These are phyloP conservation scores for Saccharomycopsis amapae DNA, from an alignment of 805 yeast genomes.

Conservation along the genomic window DNA sequence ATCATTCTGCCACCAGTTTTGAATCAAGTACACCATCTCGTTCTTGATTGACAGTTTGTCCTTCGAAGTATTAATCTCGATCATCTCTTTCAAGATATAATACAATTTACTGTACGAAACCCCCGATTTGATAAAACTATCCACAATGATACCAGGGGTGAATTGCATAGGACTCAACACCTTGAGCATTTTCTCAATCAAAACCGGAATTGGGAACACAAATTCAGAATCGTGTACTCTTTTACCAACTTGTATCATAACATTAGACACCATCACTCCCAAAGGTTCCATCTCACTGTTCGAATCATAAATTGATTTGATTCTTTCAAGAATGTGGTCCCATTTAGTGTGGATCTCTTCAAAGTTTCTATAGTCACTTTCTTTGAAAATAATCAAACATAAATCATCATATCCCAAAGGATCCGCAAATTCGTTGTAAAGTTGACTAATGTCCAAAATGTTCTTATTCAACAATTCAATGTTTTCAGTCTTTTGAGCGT, in stretches of 20 bases:
- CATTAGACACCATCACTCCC: slow-evolving; percentile 12
- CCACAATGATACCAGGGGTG: slow-evolving; percentile 51
- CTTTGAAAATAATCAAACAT: slow-evolving; percentile 68
- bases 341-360: slow-evolving; percentile 80
- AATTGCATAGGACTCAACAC: slow-evolving; percentile 28
- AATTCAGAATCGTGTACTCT: slow-evolving; percentile 61
- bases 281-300: slow-evolving; percentile 24
- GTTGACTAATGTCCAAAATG: slow-evolving; percentile 64
- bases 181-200: slow-evolving; percentile 56
- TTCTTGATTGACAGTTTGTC: slow-evolving; percentile 26
- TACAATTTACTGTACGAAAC: slow-evolving; percentile 59
- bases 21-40: slow-evolving; percentile 59
- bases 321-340: slow-evolving; percentile 59
- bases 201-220: slow-evolving; percentile 70
- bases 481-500: slow-evolving; percentile 44
- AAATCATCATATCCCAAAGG: slow-evolving; percentile 83
- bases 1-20: slow-evolving; percentile 61
- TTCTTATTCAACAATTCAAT: slow-evolving; percentile 49
- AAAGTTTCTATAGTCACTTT: slow-evolving; percentile 76
- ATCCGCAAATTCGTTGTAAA: slow-evolving; percentile 81
- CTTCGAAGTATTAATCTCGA: slow-evolving; percentile 45
- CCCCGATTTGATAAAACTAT: slow-evolving; percentile 57
- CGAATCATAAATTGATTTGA: slow-evolving; percentile 27
- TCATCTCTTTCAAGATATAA: slow-evolving; percentile 52
- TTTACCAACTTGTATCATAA: slow-evolving; percentile 45